Evolutionary conservation across 805 yeast genomes (phyloP), one percentile per base, ranked within the genome.

Genomic region (Pichia eremophila): DNA sequence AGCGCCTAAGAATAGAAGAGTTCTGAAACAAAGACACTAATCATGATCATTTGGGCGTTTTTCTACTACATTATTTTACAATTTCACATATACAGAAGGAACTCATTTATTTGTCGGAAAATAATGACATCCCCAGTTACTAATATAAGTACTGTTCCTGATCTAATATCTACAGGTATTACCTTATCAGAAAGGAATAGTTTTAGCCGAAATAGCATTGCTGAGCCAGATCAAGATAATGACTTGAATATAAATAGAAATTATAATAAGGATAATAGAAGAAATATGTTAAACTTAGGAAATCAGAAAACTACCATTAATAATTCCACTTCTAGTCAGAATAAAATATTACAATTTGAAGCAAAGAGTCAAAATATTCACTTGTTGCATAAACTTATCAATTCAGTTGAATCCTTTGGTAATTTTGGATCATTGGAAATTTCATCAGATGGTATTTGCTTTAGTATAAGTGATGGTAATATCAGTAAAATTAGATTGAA

Each of bases 371-470:
- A 46, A 35, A 58, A 60, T 38, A 57, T 63, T 15, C 43, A 51
- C 3, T 41, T 59, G 10, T 53, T 63, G 4, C 54, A 62, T 47
- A 59, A 59, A 19, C 39, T 63, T 38, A 54, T 60, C 19, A 55
- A 58, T 15, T 55, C 67, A 5, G 51, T 63, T 11, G 48, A 55
- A 14, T 53, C 61, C n/a, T 62, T 63, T 55, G 67, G 67, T 3
- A 55, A 60, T 15, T 57, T 51, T 34, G 59, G 65, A 46, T 31
- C 56, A 2, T 46, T 65, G 27, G 61, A 54, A 14, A 71, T 79
- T 41, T 73, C 75, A 18, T 57, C 63, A 2, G 75, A 75, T 41
- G 85, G 84, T 0, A 53, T 80, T 12, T 69, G 73, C 28, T 74
- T 80, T 57, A 68, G 71, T 12, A 70, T 78, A 6, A 74, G 70